Evolutionary conservation across 2,329 filamentous ascomycete species (phyloP).

Genomic region (Aspergillus vadensis): DNA sequence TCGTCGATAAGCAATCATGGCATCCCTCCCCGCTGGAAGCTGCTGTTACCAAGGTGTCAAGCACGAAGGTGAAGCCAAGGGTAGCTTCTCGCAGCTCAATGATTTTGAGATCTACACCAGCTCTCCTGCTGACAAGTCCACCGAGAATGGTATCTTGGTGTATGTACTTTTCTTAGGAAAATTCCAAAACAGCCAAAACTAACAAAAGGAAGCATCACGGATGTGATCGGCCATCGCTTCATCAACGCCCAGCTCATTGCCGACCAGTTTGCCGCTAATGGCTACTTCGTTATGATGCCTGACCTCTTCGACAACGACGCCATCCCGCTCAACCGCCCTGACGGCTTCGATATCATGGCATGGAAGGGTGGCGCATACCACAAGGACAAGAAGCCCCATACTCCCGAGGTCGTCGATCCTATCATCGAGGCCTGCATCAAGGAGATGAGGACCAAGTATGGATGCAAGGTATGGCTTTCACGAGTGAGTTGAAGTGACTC

Average conservation of each 20-base stretch:
- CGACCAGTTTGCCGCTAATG: constrained; percentile 70
- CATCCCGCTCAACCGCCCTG: constrained; percentile 55
- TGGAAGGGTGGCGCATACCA: constrained; percentile 48
- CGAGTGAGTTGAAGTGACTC: too few relatives aligned
- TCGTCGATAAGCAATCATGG: not conserved
- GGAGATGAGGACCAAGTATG: constrained; percentile 31
- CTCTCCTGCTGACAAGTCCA: constrained; percentile 4
- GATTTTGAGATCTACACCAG: constrained; percentile 9
- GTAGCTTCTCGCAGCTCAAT: not conserved
- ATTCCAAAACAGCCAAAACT: too few relatives aligned
- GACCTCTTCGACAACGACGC: constrained; percentile 69
- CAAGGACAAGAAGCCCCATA: constrained; percentile 36
- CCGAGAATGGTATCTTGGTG: constrained; percentile 3
- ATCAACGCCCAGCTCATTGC: constrained; percentile 63
- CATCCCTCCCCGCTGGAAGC: constrained; percentile 4
- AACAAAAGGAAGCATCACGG: not conserved
- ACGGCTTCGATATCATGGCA: constrained; percentile 51
- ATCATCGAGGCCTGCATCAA: constrained; percentile 49
- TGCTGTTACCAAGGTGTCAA: constrained; percentile 13
- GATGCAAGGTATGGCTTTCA: not conserved
- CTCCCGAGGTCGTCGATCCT: constrained; percentile 49
- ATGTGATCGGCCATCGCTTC: constrained; percentile 32
- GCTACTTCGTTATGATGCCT: constrained; percentile 66
- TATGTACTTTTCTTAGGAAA: not conserved
- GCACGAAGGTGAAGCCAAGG: constrained; percentile 8